These are phyloP conservation scores for Phylloporus sp. DNA, from an alignment of 768 basidiomycete species.

Conservation along the genomic window DNA sequence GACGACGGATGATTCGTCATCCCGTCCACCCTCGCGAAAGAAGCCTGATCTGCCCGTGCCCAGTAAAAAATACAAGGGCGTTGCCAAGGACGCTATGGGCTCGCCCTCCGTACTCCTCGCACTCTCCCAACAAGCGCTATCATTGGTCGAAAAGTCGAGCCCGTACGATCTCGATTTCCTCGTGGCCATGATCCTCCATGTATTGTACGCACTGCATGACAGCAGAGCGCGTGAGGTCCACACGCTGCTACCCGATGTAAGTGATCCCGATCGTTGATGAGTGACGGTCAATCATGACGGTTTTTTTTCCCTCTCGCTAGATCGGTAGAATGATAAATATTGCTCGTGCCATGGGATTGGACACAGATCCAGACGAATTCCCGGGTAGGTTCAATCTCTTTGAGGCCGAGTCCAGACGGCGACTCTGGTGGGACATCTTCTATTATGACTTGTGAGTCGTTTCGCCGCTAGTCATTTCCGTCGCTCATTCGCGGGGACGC, in stretches of 20 bases:
- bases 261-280: conserved; percentile 25
- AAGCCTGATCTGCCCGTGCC: conserved; percentile 16
- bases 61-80: conserved; percentile 25
- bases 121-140: conserved; percentile 46
- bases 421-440: conserved; percentile 77
- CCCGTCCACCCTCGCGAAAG: conserved; percentile 18
- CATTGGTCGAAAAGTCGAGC: conserved; percentile 38
- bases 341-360: conserved; percentile 60
- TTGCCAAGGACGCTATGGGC: conserved; percentile 26
- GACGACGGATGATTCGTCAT: conserved; percentile 22
- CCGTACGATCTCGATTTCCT: conserved; percentile 54
- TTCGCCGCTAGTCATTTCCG: not conserved
- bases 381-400: conserved; percentile 44
- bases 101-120: conserved; percentile 39
- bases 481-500: conserved; percentile 11
- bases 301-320: conserved; percentile 28
- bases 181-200: conserved; percentile 52
- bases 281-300: conserved; percentile 16
- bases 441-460: conserved; percentile 71
- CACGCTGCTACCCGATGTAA: conserved; percentile 25
- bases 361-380: conserved; percentile 52
- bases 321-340: conserved; percentile 66
- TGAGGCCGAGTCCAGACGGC: conserved; percentile 47
- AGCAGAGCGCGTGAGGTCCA: conserved; percentile 41
- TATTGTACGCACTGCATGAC: conserved; percentile 50